Evolutionary conservation across 371 early-diverging fungal genomes (phyloP), one percentile per base, ranked within the genome.

Genomic region (Mortierella sp.): DNA sequence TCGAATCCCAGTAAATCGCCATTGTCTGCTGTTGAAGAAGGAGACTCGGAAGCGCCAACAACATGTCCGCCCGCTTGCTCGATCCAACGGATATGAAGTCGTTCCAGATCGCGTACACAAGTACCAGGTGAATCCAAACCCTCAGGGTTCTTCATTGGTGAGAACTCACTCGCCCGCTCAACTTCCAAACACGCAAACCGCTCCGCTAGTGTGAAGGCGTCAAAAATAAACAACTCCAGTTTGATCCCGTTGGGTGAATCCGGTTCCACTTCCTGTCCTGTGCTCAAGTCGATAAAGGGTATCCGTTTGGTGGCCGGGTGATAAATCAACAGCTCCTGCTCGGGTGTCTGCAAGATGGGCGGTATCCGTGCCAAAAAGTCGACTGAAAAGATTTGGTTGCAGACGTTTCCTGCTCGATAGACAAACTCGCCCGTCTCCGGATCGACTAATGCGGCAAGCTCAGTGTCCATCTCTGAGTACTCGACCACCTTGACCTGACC

Each of bases 161-260:
- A 92, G 77, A 96, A 96, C 87, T 95, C 95, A 42, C 94, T 93
- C 34, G 80, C 76, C n/a, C 96, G 90, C 34, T 91, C 89, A 5
- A 91, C 92, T 78, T 95, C 94, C 42, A 95, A 84, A 34, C 94
- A 94, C 19, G 94, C 92, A 82, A 96, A 89, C 44, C 89, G 65
- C 71, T 93, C 88, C 31, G 91, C 87, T 79, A 93, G 91, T 3
- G 95, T 92, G 78, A 95, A 91, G n/a, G 95, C 94, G 82, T 96
- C 96, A 89, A 96, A 96, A 28, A 96, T 92, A 80, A 96, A 96
- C 48, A 94, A 83, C 84, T 95, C 96, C 47, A 95, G 87, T 83
- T 96, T 96, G 80, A 95, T 90, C 21, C 95, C 95, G 75, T 95
- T 94, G 57, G 88, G 84, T 7, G 80, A 71, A 14, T 87, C 83